Base-by-base conservation (phyloP, 169 alveolate genomes). In the Cryptosporidium viatorum region DNA sequence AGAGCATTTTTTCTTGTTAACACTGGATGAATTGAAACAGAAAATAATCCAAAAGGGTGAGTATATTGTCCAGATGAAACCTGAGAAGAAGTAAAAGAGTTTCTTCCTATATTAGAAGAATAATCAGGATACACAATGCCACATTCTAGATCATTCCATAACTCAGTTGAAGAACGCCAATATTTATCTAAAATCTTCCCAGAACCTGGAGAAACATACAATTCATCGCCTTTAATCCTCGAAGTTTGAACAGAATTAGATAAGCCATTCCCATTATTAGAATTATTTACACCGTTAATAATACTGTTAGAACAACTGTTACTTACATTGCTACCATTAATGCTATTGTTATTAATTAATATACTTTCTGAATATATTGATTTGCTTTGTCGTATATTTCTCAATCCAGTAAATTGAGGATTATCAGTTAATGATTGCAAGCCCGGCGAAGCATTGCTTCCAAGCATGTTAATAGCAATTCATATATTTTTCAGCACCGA, bases 11-110 rank as follows among this genome's bases (percentile, higher is more conserved):
- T 80, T 48, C 89, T 80, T 5, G 89, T 80, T 14, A 62, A 80
- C 62, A 80, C 75, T 60, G 89, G 89, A n/a, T 80, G 89, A 12
- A 80, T 80, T 21, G 89, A 80, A 9, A 80, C 89, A 14, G 89
- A 80, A 43, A 80, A 80, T 16, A 80, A 43, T 18, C 89, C 89
- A 62, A 62, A 80, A 21, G 89, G 75, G n/a, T 62, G 73, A 35
- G 73, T 80, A 29, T 43, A 80, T 43, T 80, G 89, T 16, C 48
- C 52, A 16, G 89, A 60, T 21, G 68, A 23, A 26, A 31, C 80
- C 21, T 50, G 48, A 35, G 89, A 31, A 45, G 75, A 41, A 43
- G 35, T 43, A 62, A 62, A n/a, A 12, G 89, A 62, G 18, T 21
- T 31, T 29, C 75, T 59, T 62, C 70, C 43, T 31, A 80, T 33